phyloP scores from a whole-genome alignment of 2,329 filamentous ascomycete species.

The Thelonectria discophora region DNA sequence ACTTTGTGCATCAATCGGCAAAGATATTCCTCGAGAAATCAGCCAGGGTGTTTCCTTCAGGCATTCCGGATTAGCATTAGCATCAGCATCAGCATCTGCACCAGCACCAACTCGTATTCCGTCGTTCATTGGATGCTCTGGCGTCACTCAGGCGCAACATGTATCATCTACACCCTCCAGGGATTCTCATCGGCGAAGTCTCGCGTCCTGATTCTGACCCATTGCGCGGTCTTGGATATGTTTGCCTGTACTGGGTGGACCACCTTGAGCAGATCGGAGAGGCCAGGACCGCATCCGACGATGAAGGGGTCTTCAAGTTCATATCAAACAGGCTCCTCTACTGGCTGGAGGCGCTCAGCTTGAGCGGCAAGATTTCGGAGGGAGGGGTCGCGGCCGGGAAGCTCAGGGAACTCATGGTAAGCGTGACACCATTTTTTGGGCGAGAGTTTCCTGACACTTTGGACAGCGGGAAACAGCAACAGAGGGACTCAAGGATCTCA shows the following conservation, averaged over 20 bases:
- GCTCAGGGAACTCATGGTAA: not conserved
- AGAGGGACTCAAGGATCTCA: not conserved
- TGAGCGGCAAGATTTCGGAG: constrained; percentile 37
- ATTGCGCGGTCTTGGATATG: constrained; percentile 30
- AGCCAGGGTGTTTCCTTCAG: constrained; percentile 44
- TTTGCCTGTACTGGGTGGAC: constrained; percentile 36
- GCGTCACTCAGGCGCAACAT: constrained; percentile 48
- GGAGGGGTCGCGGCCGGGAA: not conserved
- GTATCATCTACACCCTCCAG: constrained; percentile 40
- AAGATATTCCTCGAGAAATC: constrained; percentile 48
- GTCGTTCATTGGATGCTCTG: constrained; percentile 47
- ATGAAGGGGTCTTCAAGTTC: not conserved
- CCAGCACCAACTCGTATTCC: constrained; percentile 46
- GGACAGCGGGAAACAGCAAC: not conserved
- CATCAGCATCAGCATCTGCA: too few species aligned
- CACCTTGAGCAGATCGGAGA: constrained; percentile 21
- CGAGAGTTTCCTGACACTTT: not conserved
- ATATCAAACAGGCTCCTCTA: constrained; percentile 40
- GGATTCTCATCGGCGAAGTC: constrained; percentile 20
- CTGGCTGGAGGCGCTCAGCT: constrained; percentile 55
- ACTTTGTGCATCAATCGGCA: constrained; percentile 54
- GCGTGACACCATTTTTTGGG: not conserved
- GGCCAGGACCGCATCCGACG: too few species aligned
- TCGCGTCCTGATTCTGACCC: constrained; percentile 23
- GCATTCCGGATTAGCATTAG: constrained; percentile 42